phyloP scores from a whole-genome alignment of 331 rosid genomes.

The Pyracantha coccinea region DNA sequence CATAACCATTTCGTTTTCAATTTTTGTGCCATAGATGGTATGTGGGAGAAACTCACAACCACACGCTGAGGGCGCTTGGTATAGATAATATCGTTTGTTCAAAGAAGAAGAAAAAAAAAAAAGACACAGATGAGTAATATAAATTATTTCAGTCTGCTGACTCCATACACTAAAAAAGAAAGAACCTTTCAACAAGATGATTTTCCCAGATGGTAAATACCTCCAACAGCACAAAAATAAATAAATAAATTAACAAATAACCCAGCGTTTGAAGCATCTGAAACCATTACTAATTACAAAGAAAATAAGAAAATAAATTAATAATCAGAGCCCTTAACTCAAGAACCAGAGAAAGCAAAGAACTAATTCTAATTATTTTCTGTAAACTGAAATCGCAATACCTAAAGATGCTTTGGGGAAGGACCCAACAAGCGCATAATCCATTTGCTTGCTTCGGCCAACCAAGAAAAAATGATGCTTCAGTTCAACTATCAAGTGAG shows the following conservation, averaged over 20 bases:
- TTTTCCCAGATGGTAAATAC: neutral
- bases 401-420: constrained; percentile 36
- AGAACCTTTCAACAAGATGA: neutral
- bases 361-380: neutral
- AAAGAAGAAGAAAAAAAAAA: too few relatives aligned
- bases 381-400: constrained; percentile 2
- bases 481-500: neutral
- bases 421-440: constrained; percentile 36
- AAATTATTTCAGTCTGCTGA: neutral
- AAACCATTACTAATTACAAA: neutral
- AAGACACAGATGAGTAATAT: neutral
- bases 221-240: neutral
- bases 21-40: neutral
- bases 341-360: neutral
- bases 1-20: neutral
- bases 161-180: neutral
- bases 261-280: neutral
- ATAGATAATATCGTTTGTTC: too few relatives aligned
- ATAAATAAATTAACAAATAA: neutral
- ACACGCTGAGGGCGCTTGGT: too few relatives aligned
- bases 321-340: neutral
- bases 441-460: constrained; percentile 25
- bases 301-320: neutral
- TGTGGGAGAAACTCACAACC: neutral
- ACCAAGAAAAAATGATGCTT: neutral